Percentiles rank a stretch among this genome's conserved stretches.
Conservation (phyloP, 805 yeast species). For the Saturnispora diversa region DNA sequence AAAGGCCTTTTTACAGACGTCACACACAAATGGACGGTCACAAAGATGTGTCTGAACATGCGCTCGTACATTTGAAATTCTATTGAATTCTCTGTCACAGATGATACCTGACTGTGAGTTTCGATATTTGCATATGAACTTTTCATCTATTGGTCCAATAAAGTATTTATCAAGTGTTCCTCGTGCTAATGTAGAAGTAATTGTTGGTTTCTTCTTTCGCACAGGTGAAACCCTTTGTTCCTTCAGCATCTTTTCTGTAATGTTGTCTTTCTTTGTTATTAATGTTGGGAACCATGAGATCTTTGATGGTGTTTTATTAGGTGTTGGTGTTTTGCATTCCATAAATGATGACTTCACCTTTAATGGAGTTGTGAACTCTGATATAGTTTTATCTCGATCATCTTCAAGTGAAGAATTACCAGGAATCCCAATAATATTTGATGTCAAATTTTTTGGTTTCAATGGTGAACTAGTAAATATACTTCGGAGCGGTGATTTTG, state of each 20-base stretch:
- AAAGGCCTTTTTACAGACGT: conserved; percentile 70
- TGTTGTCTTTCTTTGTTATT: conserved; percentile 27
- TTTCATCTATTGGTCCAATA: conserved; percentile 67
- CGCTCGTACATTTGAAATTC: conserved; percentile 87
- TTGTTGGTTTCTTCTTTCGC: conserved; percentile 39
- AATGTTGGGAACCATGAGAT: conserved; percentile 30
- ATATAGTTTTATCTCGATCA: conserved; percentile 12
- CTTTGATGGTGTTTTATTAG: conserved; percentile 24
- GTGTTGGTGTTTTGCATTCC: conserved; percentile 26
- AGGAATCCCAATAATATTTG: conserved; percentile 4
- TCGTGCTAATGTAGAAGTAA: conserved; percentile 70
- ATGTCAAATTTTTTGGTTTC: conserved; percentile 4
- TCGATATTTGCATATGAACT: conserved; percentile 60
- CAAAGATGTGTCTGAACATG: conserved; percentile 95
- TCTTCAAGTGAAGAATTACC: conserved; percentile 9
- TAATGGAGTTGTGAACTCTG: conserved; percentile 22
- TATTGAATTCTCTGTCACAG: conserved; percentile 77
- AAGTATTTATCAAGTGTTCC: conserved; percentile 83
- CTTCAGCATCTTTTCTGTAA: conserved; percentile 25
- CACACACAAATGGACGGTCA: conserved; percentile 86
- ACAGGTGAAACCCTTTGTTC: conserved; percentile 40
- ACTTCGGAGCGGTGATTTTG: conserved; percentile 9
- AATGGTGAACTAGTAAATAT: conserved; percentile 13
- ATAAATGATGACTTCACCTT: conserved; percentile 21
- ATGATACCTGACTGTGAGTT: conserved; percentile 31